These are phyloP conservation scores for Asclepias syriaca DNA, from an alignment of 257 asterid genomes.

Conservation along the genomic window DNA sequence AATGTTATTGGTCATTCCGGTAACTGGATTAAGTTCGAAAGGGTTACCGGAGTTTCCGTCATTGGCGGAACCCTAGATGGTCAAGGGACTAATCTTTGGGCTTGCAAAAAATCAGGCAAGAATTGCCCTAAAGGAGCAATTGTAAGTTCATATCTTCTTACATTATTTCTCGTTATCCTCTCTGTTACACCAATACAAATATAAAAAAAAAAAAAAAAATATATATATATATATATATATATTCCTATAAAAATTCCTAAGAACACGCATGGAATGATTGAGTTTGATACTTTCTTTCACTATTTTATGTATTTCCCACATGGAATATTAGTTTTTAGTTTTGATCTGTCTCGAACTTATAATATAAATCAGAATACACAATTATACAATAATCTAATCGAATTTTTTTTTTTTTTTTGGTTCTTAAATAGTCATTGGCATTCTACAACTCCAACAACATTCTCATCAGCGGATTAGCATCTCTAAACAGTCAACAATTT, in stretches of 20 bases:
- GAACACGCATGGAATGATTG: background rate
- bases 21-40: slow-evolving; percentile 44
- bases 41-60: slow-evolving; percentile 47
- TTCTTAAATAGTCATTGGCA: slow-evolving; percentile 32
- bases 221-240: too few relatives aligned
- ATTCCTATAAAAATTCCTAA: background rate
- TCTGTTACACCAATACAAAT: too few relatives aligned
- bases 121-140: slow-evolving; percentile 53
- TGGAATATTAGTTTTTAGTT: background rate
- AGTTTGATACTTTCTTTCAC: background rate
- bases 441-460: slow-evolving; percentile 50
- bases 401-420: background rate
- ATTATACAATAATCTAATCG: background rate
- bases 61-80: slow-evolving; percentile 53
- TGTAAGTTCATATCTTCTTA: slow-evolving; percentile 30
- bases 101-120: slow-evolving; percentile 39
- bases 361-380: too few relatives aligned
- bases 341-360: too few relatives aligned
- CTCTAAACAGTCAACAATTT: slow-evolving; percentile 50
- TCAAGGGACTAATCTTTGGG: slow-evolving; percentile 53
- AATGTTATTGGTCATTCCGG: slow-evolving; percentile 28
- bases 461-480: slow-evolving; percentile 37
- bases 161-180: background rate
- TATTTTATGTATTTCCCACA: background rate
- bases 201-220: too few relatives aligned